Conservation (phyloP, 176 grass and related monocot genomes). For the Triticum dicoccoides region DNA sequence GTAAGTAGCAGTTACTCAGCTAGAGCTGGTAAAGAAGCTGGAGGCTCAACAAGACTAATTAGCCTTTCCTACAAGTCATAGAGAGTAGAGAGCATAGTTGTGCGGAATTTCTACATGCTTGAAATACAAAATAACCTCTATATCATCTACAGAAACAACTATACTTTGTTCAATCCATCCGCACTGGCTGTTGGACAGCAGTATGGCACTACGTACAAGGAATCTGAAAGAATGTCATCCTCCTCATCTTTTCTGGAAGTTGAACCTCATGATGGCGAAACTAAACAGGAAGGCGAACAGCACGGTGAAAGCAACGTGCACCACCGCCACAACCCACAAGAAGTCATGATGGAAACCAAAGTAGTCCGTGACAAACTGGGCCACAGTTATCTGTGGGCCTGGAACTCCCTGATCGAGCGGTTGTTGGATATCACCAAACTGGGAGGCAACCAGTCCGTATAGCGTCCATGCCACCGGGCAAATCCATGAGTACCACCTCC, state of each 20-base stretch:
- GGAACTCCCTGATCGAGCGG: not conserved
- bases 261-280: slow-evolving; percentile 75
- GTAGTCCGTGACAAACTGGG: slow-evolving; percentile 47
- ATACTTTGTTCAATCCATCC: not conserved
- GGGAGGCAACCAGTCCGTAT: slow-evolving; percentile 69
- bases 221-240: slow-evolving; percentile 16
- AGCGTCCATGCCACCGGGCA: slow-evolving; percentile 83
- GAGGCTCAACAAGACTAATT: slow-evolving; percentile 10
- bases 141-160: slow-evolving; percentile 36
- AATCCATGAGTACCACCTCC: slow-evolving; percentile 81
- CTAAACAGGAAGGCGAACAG: slow-evolving; percentile 75
- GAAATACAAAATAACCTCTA: slow-evolving; percentile 35
- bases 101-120: slow-evolving; percentile 6
- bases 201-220: not conserved
- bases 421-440: slow-evolving; percentile 53
- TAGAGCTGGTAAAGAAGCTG: slow-evolving; percentile 15
- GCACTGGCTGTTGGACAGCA: not conserved
- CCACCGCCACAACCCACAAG: slow-evolving; percentile 54
- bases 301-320: slow-evolving; percentile 46
- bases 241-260: slow-evolving; percentile 81
- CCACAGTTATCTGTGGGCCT: not conserved
- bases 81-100: not conserved
- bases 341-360: slow-evolving; percentile 66
- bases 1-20: slow-evolving; percentile 17
- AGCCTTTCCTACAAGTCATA: slow-evolving; percentile 22